These are phyloP conservation scores for Kuraishia borneana DNA, from an alignment of 805 yeast genomes.

Conservation along the genomic window DNA sequence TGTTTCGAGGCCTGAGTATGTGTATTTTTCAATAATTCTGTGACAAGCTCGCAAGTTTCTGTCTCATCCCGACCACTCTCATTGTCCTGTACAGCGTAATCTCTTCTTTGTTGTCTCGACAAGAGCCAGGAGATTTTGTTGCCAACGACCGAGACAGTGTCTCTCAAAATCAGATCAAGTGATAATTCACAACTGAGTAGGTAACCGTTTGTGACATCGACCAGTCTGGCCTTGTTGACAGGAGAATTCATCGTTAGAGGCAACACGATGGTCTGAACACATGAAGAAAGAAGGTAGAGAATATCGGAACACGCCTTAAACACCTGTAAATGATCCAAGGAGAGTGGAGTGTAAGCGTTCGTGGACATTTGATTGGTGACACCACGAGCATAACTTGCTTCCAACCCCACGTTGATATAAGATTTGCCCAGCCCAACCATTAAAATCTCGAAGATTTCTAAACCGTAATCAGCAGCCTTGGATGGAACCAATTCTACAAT, in stretches of 20 bases:
- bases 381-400: conserved; percentile 39
- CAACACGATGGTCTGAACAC: conserved; percentile 62
- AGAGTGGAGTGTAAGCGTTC: conserved; percentile 13
- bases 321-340: conserved; percentile 35
- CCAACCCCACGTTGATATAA: conserved; percentile 67
- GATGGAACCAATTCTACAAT: conserved; percentile 61
- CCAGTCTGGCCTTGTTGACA: conserved; percentile 44
- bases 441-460: conserved; percentile 57
- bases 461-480: conserved; percentile 48
- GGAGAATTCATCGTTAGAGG: conserved; percentile 62
- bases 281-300: conserved; percentile 53
- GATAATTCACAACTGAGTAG: conserved; percentile 53
- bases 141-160: conserved; percentile 41
- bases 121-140: conserved; percentile 37
- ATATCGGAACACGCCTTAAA: conserved; percentile 48
- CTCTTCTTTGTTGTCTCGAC: conserved; percentile 65
- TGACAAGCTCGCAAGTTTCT: conserved; percentile 53
- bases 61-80: conserved; percentile 38
- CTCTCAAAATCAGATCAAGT: conserved; percentile 51
- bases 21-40: conserved; percentile 25
- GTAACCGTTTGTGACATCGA: conserved; percentile 48
- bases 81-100: conserved; percentile 34
- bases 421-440: conserved; percentile 61
- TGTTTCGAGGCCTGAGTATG: conserved; percentile 3
- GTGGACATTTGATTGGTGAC: conserved; percentile 14